Evolutionary conservation across 129 eudicot genomes (phyloP), one percentile per base, ranked within the genome.

Genomic region (Kitagawia praeruptora): DNA sequence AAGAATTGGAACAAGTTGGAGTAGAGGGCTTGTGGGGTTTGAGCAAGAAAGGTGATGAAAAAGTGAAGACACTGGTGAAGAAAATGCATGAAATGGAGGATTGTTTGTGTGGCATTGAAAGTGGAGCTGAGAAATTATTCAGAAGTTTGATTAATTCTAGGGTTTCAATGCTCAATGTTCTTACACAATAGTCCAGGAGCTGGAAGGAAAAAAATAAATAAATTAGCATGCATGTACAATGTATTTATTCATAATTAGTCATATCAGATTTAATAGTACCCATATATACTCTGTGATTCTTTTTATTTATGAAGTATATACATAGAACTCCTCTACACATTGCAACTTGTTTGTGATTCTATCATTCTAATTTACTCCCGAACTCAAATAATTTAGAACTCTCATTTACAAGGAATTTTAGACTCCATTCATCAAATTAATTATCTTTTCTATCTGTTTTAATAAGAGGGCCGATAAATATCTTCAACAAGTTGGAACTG

Each of bases 1-100:
- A 81, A 51, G 92, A 88, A 80, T 83, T 88, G 64, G 58, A 78
- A 46, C 63, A 66, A 46, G 77, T 74, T 45, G 83, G 77, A 34
- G 54, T 78, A 31, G 87, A 81, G 71, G 77, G 74, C 12, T 79
- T 82, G 79, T 71, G 48, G 78, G 75, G 69, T 9, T 76, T 77
- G 79, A 85, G 56, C 77, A 85, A 81, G 77, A 88, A 78, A 19
- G 61, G 64, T 14, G 84, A 83, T 37, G 87, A 85, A 27, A 84
- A 84, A 34, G 72, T 85, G 70, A 82, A 81, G 37, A 70, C 63
- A 75, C 51, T 77, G 40, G 77, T 74, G 58, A 74, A 74, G 25
- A 74, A 74, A 74, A 74, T 74, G 77, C 34, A 74, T 45, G 77
- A 25, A 21, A 74, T 45, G 56, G 77, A 74, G 58, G 56, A 74